Evolutionary conservation across 192 early-diverging fungal genomes (phyloP), one percentile per base, ranked within the genome.

Genomic region (Diversispora eburnea): DNA sequence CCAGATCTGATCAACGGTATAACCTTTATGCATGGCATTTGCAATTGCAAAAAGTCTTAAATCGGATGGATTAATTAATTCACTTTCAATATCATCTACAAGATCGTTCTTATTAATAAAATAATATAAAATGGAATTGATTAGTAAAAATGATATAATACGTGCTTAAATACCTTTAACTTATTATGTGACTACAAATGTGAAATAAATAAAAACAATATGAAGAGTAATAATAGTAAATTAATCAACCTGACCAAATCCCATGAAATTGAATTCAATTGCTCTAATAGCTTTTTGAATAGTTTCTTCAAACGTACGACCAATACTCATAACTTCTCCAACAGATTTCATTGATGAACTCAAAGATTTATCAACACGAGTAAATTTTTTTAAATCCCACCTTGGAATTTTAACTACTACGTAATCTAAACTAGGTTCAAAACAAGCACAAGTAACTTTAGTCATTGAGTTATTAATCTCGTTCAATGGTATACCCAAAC

Each of bases 241-340:
- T 63, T 13, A 39, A 54, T 22, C 88, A 62, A 93, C 94, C 68
- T 89, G 85, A 25, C 86, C 93, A 79, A 95, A 79, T 65, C 91
- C 91, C 77, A 94, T 93, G 75, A 97, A 81, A 8, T 93, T 87
- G 22, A 82, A 89, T 75, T 96, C 95, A 9, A 93, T 93, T 12
- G 95, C 72, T 66, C 70, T 59, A 2, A 58, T 78, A 45, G 82
- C 86, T 85, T 99, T 99, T 78, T 99, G 97, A 75, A 99, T 80
- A 47, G 86, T 88, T 83, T 99, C 97, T 81, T 99, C 97, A 71
- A 94, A 99, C 0, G 94, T 97, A 62, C 97, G 88, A 19, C 95
- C 97, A 78, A 99, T 96, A 5, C 94, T 94, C 97, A 99, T 99
- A 66, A 99, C 95, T 77, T 99, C 97, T 67, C 97, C 97, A 3